These are phyloP conservation scores for Sapria himalayana DNA, from an alignment of 345 rosid genomes.

Conservation along the genomic window DNA sequence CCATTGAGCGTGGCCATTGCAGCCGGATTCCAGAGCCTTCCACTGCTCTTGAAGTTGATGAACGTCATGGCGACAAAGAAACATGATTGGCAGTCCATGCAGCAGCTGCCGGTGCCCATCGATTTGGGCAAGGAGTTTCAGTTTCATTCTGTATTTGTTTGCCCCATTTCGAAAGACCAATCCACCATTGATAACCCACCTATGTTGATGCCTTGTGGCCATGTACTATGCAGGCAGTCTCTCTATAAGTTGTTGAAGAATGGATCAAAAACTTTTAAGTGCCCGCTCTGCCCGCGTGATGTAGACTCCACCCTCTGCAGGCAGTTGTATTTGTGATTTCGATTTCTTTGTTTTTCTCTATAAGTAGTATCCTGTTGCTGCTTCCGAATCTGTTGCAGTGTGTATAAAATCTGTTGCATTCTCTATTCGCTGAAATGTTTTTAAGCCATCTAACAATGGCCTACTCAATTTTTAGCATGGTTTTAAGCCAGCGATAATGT, in stretches of 20 bases:
- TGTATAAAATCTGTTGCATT: no score
- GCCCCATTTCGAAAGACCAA: constrained; percentile 54
- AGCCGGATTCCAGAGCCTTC: constrained; percentile 40
- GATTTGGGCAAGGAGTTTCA: constrained; percentile 40
- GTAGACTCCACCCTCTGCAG: constrained; percentile 24
- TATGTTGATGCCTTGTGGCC: constrained; percentile 52
- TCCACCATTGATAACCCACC: constrained; percentile 46
- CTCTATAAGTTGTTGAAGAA: constrained; percentile 33
- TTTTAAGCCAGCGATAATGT: no score
- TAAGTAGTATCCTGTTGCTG: no score
- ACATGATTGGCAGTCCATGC: constrained; percentile 39
- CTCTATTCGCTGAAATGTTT: no score
- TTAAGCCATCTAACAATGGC: no score
- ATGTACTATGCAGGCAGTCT: constrained; percentile 44
- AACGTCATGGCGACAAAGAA: constrained; percentile 39
- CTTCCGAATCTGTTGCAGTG: no score
- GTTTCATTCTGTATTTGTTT: constrained; percentile 47
- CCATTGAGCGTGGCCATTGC: constrained; percentile 29
- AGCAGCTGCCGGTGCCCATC: constrained; percentile 43
- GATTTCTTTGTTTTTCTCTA: no score
- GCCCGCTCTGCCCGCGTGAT: constrained; percentile 36
- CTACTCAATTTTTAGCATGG: no score
- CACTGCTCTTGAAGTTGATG: constrained; percentile 35
- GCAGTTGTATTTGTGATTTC: constrained; percentile 34
- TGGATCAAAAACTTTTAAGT: constrained; percentile 26